These are phyloP conservation scores for Lecanosticta acicola DNA, from an alignment of 2,329 filamentous ascomycete genomes.

Conservation along the genomic window DNA sequence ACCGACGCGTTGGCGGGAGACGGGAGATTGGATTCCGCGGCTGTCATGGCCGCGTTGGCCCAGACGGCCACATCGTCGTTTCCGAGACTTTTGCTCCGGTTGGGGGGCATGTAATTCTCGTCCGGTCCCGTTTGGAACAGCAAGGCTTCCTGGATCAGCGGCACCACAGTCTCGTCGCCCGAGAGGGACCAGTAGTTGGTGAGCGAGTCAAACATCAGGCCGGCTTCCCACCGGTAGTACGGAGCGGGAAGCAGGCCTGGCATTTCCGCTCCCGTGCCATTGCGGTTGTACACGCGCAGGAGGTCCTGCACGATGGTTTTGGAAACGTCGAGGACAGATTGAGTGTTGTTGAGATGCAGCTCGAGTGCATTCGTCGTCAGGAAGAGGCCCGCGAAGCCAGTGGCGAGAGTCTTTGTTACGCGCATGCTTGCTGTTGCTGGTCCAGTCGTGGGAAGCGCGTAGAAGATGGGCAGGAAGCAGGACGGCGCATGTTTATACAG, in stretches of 20 bases:
- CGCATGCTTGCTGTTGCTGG: constrained; percentile 5
- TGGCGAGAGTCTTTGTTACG: constrained; percentile 1
- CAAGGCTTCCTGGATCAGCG: constrained; percentile 54
- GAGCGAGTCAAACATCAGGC: constrained; percentile 62
- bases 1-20: constrained; percentile 23
- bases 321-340: constrained; percentile 13
- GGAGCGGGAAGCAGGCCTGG: constrained; percentile 24
- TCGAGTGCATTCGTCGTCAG: constrained; percentile 12
- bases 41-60: constrained; percentile 73
- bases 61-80: constrained; percentile 64
- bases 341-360: constrained; percentile 10
- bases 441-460: too few relatives aligned
- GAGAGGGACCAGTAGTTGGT: constrained; percentile 66
- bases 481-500: too few relatives aligned
- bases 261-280: constrained; percentile 5
- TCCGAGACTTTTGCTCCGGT: constrained; percentile 36
- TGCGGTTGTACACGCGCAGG: constrained; percentile 17
- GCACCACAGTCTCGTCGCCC: constrained; percentile 57
- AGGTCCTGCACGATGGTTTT: constrained; percentile 16
- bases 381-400: constrained; percentile 8
- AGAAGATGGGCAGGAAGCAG: too few relatives aligned
- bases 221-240: constrained; percentile 58
- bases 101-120: constrained; percentile 55
- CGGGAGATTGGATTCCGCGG: constrained; percentile 70
- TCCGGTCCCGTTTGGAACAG: constrained; percentile 55